phyloP scores from a whole-genome alignment of 2,329 filamentous ascomycete species.

The Ophiostoma montium region DNA sequence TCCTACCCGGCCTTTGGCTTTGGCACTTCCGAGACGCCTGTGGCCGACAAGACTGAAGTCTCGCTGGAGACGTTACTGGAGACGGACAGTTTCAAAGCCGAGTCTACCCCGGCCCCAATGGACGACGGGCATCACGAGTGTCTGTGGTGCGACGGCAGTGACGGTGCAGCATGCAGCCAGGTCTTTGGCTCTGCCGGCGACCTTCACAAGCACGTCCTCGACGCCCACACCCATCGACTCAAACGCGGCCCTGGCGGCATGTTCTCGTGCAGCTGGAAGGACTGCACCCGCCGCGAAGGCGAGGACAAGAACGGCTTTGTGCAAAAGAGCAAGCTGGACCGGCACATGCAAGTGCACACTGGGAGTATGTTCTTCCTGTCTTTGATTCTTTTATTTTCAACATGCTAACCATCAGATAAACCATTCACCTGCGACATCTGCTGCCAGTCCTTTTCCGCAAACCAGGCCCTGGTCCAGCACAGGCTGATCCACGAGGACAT shows the following conservation, averaged over 20 bases:
- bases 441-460: constrained; percentile 45
- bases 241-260: constrained; percentile 32
- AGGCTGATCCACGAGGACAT: constrained; percentile 51
- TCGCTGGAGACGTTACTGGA: not conserved
- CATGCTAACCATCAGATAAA: constrained; percentile 31
- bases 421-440: constrained; percentile 43
- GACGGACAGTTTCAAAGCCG: no score
- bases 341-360: constrained; percentile 52
- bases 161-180: constrained; percentile 15
- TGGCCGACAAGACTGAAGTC: not conserved
- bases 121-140: constrained; percentile 12
- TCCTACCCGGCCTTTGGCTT: constrained; percentile 2
- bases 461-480: constrained; percentile 55
- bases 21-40: not conserved
- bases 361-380: constrained; percentile 33
- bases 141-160: constrained; percentile 18
- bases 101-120: no score
- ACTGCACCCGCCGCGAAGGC: constrained; percentile 35
- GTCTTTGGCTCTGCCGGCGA: constrained; percentile 30
- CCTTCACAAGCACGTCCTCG: constrained; percentile 41
- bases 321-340: constrained; percentile 48
- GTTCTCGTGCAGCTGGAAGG: constrained; percentile 38
- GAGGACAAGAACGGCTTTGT: constrained; percentile 33
- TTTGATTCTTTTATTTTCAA: not conserved
- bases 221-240: constrained; percentile 32